Base-by-base conservation (phyloP, 257 asterid genomes). In the Buddleja alternifolia region DNA sequence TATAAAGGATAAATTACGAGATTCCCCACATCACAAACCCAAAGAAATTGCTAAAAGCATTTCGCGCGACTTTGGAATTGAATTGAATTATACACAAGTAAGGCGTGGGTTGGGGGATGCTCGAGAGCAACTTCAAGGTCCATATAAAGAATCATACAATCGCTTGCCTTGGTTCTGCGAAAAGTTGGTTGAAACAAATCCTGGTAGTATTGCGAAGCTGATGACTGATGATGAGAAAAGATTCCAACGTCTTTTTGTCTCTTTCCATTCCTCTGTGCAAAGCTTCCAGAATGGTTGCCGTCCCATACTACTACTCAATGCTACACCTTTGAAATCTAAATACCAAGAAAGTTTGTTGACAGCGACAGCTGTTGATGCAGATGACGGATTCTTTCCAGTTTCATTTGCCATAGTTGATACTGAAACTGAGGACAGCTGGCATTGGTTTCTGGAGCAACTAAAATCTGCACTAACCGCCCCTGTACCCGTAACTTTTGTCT, bases 91-190 rank as follows among this genome's bases (percentile, higher is more conserved):
- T 64, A 77, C 88, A 29, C 96, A 89, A 75, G 92, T 92, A 55
- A 73, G 89, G 84, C 88, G 95, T 16, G 92, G 94, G 69, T 76
- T 92, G 63, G 93, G 84, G 79, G 90, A 80, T 81, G 96, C 96
- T 9, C 82, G 82, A 69, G 95, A 83, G 83, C 95, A 85, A 76
- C 93, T 87, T 75, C 93, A 85, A 78, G 97, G 95, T 77, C 85
- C 95, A 0, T 84, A 85, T 84, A 85, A 80, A 62, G 82, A 84
- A 79, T 86, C 96, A 3, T 92, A 92, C 66, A 85, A 77, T 79
- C 87, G 81, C 70, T 70, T 91, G 76, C 96, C 96, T 67, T 73
- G 84, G 82, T 85, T 89, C 75, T 86, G 96, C 21, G 77, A 80
- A 61, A 83, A 76, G 77, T 67, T 87, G 60, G 77, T 70, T 63